Conservation (phyloP, 2,329 filamentous ascomycete species). For the Exophiala calicioides region DNA sequence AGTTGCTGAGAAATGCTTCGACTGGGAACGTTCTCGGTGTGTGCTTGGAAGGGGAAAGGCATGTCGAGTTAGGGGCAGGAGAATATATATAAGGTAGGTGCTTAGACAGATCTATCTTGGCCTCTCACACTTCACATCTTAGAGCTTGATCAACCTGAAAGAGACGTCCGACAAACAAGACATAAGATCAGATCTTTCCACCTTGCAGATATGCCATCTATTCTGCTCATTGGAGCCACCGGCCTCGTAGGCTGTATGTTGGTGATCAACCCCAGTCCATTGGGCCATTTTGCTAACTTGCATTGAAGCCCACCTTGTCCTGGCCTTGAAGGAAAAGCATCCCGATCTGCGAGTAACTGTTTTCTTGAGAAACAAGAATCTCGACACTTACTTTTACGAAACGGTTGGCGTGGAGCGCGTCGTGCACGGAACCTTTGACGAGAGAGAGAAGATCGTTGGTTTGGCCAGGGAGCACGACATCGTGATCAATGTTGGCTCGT, state of each 20-base stretch:
- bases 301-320: conserved; percentile 14
- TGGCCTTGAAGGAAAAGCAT: conserved; percentile 12
- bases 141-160: no score
- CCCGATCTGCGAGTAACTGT: conserved; percentile 13
- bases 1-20: no score
- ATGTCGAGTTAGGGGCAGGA: no score
- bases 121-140: no score
- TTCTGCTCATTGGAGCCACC: conserved; percentile 12
- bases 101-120: no score
- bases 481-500: conserved; percentile 19
- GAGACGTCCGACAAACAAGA: no score
- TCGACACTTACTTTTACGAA: conserved; percentile 17
- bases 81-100: no score
- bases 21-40: no score
- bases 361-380: conserved; percentile 9
- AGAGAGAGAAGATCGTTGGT: conserved; percentile 13
- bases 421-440: conserved; percentile 20
- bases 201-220: conserved; percentile 16
- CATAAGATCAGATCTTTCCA: no score
- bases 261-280: neutral
- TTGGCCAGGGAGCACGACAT: conserved; percentile 14
- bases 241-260: conserved; percentile 17
- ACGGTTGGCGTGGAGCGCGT: conserved; percentile 12
- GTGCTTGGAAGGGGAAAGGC: no score
- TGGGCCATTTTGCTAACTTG: no score